Evolutionary conservation across 805 yeast species (phyloP).

Genomic region (Candida loeiensis): DNA sequence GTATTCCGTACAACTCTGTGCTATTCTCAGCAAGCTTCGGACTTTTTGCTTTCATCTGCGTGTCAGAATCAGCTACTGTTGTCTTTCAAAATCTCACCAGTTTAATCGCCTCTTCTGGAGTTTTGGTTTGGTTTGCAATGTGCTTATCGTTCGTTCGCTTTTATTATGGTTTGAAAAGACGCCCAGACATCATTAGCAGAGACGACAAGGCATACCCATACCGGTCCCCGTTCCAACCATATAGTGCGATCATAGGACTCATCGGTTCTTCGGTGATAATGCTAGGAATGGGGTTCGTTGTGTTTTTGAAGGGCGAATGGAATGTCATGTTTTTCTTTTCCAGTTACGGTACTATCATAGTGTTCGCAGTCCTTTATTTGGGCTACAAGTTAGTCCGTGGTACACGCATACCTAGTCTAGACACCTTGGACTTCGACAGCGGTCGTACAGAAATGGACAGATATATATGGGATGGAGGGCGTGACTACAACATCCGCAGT

Average conservation of each 20-base stretch:
- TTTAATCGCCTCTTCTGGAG: slow-evolving; percentile 69
- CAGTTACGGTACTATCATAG: slow-evolving; percentile 57
- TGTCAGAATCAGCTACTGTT: slow-evolving; percentile 51
- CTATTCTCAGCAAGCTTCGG: slow-evolving; percentile 61
- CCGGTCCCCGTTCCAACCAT: slow-evolving; percentile 69
- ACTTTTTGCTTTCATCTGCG: slow-evolving; percentile 56
- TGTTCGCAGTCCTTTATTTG: slow-evolving; percentile 48
- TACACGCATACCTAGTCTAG: slow-evolving; percentile 63
- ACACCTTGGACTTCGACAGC: slow-evolving; percentile 74
- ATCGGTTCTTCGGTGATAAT: slow-evolving; percentile 50
- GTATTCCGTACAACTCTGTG: slow-evolving; percentile 74
- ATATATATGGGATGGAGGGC: slow-evolving; percentile 75
- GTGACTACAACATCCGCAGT: slow-evolving; percentile 34
- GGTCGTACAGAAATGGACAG: slow-evolving; percentile 84
- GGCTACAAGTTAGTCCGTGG: slow-evolving; percentile 59
- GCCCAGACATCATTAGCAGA: slow-evolving; percentile 64
- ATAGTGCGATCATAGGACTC: slow-evolving; percentile 59
- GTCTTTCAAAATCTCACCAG: slow-evolving; percentile 67
- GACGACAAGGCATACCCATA: slow-evolving; percentile 65
- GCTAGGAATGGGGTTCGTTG: slow-evolving; percentile 58
- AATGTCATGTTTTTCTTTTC: slow-evolving; percentile 58
- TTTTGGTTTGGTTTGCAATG: slow-evolving; percentile 77
- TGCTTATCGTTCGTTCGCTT: slow-evolving; percentile 62
- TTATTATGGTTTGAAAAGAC: slow-evolving; percentile 53
- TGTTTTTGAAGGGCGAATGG: slow-evolving; percentile 58